A percentile compares a stretch with the other conserved stretches of the same genome.
These are phyloP conservation scores for Thozetella sp. DNA, from an alignment of 495 filamentous ascomycete species.

Conservation along the genomic window DNA sequence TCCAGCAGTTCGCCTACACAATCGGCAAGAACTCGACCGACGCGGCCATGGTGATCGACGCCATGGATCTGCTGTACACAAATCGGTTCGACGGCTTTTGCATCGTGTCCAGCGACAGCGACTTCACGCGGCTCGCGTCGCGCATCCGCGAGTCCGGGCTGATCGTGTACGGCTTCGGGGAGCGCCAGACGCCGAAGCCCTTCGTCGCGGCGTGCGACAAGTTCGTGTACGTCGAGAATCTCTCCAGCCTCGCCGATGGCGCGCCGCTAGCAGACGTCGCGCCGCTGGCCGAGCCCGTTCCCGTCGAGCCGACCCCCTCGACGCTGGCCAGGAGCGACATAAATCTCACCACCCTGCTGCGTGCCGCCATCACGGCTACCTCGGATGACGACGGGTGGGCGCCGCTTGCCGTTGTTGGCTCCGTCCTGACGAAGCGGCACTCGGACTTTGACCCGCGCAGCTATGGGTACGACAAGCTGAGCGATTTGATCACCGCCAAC, in stretches of 20 bases:
- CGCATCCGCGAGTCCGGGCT: slow-evolving; percentile 20
- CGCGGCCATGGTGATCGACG: slow-evolving; percentile 19
- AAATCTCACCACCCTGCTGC: slow-evolving; percentile 1
- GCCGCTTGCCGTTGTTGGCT: slow-evolving; percentile 7
- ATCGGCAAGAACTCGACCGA: slow-evolving; percentile 18
- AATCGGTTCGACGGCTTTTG: slow-evolving; percentile 18
- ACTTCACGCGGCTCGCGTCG: slow-evolving; percentile 17
- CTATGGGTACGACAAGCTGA: slow-evolving; percentile 20
- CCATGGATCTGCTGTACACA: slow-evolving; percentile 21
- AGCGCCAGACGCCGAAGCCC: slow-evolving; percentile 16
- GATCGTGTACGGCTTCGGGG: slow-evolving; percentile 18
- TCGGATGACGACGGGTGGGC: slow-evolving; percentile 15
- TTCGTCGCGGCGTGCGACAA: slow-evolving; percentile 17
- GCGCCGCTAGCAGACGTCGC: background rate
- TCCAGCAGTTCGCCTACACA: slow-evolving; percentile 21
- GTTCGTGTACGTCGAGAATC: slow-evolving; percentile 18
- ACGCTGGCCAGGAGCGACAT: background rate
- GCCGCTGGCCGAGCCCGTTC: background rate
- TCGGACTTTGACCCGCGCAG: slow-evolving; percentile 17
- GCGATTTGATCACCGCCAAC: slow-evolving; percentile 12
- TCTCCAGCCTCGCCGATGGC: background rate
- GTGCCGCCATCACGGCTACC: slow-evolving; percentile 2
- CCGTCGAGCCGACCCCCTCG: background rate
- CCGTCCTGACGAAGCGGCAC: slow-evolving; percentile 26
- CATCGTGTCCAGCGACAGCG: slow-evolving; percentile 20